Conservation (phyloP, 495 filamentous ascomycete genomes). For the Xylona heveae region DNA sequence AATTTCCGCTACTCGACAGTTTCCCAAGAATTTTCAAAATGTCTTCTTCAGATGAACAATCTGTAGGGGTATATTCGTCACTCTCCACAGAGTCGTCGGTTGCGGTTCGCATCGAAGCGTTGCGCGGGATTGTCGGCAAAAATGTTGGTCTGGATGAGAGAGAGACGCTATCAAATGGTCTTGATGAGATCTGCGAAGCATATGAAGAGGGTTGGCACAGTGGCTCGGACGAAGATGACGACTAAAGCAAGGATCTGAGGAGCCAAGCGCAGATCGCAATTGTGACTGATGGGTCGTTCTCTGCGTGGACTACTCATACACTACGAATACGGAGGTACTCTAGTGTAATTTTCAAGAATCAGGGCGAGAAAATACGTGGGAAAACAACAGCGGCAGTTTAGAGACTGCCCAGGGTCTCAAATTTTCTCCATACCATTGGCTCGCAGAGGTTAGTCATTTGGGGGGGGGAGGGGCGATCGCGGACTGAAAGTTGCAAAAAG, state of each 20-base stretch:
- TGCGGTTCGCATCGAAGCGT: constrained; percentile 37
- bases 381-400: too few relatives aligned
- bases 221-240: constrained; percentile 64
- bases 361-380: too few relatives aligned
- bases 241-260: constrained; percentile 18
- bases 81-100: constrained; percentile 58
- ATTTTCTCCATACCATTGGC: too few relatives aligned
- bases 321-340: too few relatives aligned
- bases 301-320: too few relatives aligned
- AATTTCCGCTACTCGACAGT: constrained; percentile 63
- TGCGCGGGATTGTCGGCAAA: constrained; percentile 36
- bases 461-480: too few relatives aligned
- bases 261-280: too few relatives aligned
- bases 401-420: too few relatives aligned
- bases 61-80: constrained; percentile 36
- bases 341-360: too few relatives aligned
- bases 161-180: constrained; percentile 61
- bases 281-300: too few relatives aligned
- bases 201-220: constrained; percentile 84
- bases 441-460: too few relatives aligned
- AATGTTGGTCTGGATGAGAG: constrained; percentile 52
- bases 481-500: too few relatives aligned
- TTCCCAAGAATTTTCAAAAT: constrained; percentile 49
- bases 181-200: constrained; percentile 65
- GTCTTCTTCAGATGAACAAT: constrained; percentile 14